Evolutionary conservation across 805 yeast species (phyloP).

Genomic region (Lipomyces kockii): DNA sequence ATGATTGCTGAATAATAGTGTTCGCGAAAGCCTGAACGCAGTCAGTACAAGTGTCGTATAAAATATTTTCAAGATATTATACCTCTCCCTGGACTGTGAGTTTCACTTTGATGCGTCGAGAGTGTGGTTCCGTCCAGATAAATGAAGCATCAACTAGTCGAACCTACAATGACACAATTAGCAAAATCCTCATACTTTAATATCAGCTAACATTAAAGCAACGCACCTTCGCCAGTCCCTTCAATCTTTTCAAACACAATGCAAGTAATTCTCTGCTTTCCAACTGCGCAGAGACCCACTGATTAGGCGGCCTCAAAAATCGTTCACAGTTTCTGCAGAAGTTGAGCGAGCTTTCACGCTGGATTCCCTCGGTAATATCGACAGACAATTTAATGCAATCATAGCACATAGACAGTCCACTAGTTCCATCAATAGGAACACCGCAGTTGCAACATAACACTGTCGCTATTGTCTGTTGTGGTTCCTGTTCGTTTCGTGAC

Average conservation of each 20-base stretch:
- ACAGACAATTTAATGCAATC: conserved; percentile 94
- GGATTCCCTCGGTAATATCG: conserved; percentile 91
- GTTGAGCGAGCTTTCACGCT: conserved; percentile 82
- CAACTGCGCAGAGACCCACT: conserved; percentile 88
- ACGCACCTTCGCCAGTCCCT: conserved; percentile 78
- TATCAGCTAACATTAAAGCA: background rate
- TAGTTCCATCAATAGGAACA: conserved; percentile 94
- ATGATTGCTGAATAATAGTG: conserved; percentile 89
- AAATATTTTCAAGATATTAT: background rate
- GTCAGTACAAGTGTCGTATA: background rate
- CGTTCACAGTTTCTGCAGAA: conserved; percentile 98
- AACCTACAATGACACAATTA: conserved; percentile 56
- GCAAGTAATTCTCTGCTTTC: conserved; percentile 94
- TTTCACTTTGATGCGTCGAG: conserved; percentile 89
- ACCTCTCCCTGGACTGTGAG: conserved; percentile 91
- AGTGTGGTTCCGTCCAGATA: conserved; percentile 99
- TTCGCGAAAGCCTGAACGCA: conserved; percentile 67
- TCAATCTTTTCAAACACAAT: conserved; percentile 81
- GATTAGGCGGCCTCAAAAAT: conserved; percentile 90
- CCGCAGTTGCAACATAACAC: conserved; percentile 98
- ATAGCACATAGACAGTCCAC: conserved; percentile 82
- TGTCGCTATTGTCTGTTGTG: conserved; percentile 58
- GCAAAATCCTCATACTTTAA: background rate
- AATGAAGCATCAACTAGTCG: conserved; percentile 91
- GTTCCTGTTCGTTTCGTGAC: background rate